Evolutionary conservation across 2,329 filamentous ascomycete species (phyloP).

Genomic region (Talaromyces albobiverticillius): DNA sequence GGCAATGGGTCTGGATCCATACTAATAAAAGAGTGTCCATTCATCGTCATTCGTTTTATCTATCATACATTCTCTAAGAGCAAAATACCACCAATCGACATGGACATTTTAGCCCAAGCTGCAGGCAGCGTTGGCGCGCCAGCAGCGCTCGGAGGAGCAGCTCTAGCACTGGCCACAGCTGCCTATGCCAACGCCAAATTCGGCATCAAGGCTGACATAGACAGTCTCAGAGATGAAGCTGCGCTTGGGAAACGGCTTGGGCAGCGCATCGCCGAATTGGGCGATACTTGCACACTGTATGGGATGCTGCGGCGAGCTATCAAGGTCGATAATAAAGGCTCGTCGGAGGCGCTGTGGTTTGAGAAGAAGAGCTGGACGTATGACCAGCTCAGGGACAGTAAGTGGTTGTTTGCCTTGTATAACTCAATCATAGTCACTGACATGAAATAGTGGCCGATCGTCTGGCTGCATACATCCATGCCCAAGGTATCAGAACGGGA

Average conservation of each 20-base stretch:
- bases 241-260: conserved; percentile 32
- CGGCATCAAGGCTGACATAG: conserved; percentile 39
- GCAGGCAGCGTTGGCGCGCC: conserved; percentile 4
- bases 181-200: conserved; percentile 46
- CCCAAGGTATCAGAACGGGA: conserved; percentile 33
- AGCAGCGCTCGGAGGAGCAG: conserved; percentile 24
- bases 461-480: conserved; percentile 42
- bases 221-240: conserved; percentile 32
- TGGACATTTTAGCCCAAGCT: conserved; percentile 14
- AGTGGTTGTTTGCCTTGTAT: conserved; percentile 20
- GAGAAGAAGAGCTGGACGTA: conserved; percentile 50
- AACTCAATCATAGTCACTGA: conserved; percentile 12
- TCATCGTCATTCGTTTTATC: too few relatives aligned
- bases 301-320: conserved; percentile 42
- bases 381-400: conserved; percentile 42
- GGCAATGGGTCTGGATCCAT: too few relatives aligned
- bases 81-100: background rate
- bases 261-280: conserved; percentile 35
- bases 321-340: conserved; percentile 36
- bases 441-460: conserved; percentile 39
- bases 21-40: too few relatives aligned
- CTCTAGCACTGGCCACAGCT: conserved; percentile 32
- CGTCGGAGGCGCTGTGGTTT: conserved; percentile 47
- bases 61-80: too few relatives aligned
- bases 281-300: conserved; percentile 41